Base-by-base conservation (phyloP, 495 filamentous ascomycete genomes). In the Extremus antarcticus region DNA sequence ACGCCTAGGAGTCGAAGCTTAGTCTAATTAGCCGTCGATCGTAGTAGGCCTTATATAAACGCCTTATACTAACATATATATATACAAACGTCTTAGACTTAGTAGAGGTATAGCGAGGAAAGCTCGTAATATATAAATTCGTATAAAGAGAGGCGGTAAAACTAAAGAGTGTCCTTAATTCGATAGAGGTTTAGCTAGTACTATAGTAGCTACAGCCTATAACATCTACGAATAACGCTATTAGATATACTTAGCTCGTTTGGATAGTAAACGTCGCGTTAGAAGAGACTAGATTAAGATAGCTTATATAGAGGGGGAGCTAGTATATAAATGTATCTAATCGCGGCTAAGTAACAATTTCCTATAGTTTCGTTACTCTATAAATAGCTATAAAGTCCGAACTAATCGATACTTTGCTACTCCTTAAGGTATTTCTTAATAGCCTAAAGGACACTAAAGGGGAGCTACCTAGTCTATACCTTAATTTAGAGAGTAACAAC, bases 401-500 rank as follows among this genome's bases (percentile, higher is more conserved):
- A 35, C 29, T 35, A 35, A 35, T 35, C 29, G 29, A 35, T 13
- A 35, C 29, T 7, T 4, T 35, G 29, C 13, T 13, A 35, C 7
- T 13, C 13, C 13, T 35, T 4, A 35, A 35, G 29, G 4, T 13
- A 35, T 35, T 4, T 35, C 13, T 35, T 4, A 7, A 4, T 13
- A 13, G 13, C 13, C 29, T 35, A 4, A 4, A 35, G 13, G 7
- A 7, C 13, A 4, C 29, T 4, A 13, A 4, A 35, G 13, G 29
- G 13, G 29, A 13, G 29, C 29, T 13, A 35, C 29, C 29, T 7
- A 7, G 7, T 35, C 29, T 35, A 13, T 35, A 76, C 63, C 50
- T 81, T 39, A 77, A 82, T 57, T 60, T 82, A 9, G 79, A 81
- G 66, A 80, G 80, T 9, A 65, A 72, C 15, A 60, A 68, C 7